A percentile compares a stretch with the other conserved stretches of the same genome.
These are phyloP conservation scores for Hyaloscypha hepaticicola DNA, from an alignment of 495 filamentous ascomycete species.

Conservation along the genomic window DNA sequence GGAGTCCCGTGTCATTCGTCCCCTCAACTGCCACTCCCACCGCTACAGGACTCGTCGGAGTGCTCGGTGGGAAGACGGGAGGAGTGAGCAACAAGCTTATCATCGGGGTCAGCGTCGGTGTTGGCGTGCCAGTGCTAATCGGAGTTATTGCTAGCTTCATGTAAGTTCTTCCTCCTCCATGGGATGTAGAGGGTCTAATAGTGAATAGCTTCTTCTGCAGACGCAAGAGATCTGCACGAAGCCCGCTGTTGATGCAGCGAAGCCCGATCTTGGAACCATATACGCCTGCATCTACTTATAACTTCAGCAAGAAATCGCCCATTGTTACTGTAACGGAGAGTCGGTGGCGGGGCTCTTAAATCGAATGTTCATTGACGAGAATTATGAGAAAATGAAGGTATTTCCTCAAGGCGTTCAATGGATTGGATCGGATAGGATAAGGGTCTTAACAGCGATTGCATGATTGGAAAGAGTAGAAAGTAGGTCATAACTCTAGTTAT, in stretches of 20 bases:
- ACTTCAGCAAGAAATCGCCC: neutral
- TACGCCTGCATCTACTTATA: neutral
- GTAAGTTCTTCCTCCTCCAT: constrained; percentile 33
- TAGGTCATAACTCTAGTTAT: no score
- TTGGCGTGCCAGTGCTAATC: constrained; percentile 42
- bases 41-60: neutral
- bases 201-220: neutral
- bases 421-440: no score
- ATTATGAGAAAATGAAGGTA: no score
- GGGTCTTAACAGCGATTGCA: no score
- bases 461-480: no score
- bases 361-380: neutral
- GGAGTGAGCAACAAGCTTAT: constrained; percentile 41
- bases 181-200: neutral
- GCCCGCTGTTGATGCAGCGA: neutral
- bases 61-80: constrained; percentile 18
- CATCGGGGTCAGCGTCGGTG: constrained; percentile 44
- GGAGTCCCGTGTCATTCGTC: constrained; percentile 35
- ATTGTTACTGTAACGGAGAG: neutral
- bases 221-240: neutral
- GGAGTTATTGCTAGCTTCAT: constrained; percentile 34
- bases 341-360: neutral
- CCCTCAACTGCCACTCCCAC: constrained; percentile 31
- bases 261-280: neutral
- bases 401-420: no score